Evolutionary conservation across 2,329 filamentous ascomycete genomes (phyloP).

Genomic region (Stemphylium beticola): DNA sequence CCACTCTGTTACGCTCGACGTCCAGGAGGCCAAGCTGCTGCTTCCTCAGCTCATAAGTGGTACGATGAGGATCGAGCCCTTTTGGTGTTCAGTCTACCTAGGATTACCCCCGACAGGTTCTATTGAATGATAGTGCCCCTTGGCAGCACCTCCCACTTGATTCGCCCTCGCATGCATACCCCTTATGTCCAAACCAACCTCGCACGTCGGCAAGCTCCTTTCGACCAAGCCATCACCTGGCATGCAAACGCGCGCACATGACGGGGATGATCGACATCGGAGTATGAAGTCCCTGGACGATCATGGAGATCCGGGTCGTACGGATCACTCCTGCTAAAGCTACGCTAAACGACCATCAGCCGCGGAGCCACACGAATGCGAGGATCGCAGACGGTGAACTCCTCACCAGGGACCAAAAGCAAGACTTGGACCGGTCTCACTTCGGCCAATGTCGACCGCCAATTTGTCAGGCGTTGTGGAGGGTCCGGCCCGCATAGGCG

Average conservation of each 20-base stretch:
- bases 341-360: constrained; percentile 11
- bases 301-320: constrained; percentile 15
- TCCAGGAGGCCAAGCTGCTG: not conserved
- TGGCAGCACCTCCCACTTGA: constrained; percentile 3
- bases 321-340: constrained; percentile 8
- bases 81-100: constrained; percentile 1
- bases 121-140: constrained; percentile 14
- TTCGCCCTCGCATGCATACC: constrained; percentile 7
- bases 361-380: constrained; percentile 5
- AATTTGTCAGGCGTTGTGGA: constrained; percentile 15
- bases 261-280: constrained; percentile 10
- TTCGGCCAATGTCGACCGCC: constrained; percentile 8
- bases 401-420: constrained; percentile 6
- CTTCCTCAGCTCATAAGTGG: not conserved
- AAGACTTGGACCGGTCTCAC: constrained; percentile 5
- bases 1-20: not conserved
- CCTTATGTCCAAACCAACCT: constrained; percentile 1
- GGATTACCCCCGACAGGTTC: constrained; percentile 4
- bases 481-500: constrained; percentile 25
- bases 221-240: not conserved
- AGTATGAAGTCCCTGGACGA: constrained; percentile 12
- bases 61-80: constrained; percentile 1
- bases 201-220: constrained; percentile 4
- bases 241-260: constrained; percentile 7
- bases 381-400: constrained; percentile 4